Evolutionary conservation across 169 alveolate species (phyloP), one percentile per base, ranked within the genome.

Genomic region (Plasmodium sp.): DNA sequence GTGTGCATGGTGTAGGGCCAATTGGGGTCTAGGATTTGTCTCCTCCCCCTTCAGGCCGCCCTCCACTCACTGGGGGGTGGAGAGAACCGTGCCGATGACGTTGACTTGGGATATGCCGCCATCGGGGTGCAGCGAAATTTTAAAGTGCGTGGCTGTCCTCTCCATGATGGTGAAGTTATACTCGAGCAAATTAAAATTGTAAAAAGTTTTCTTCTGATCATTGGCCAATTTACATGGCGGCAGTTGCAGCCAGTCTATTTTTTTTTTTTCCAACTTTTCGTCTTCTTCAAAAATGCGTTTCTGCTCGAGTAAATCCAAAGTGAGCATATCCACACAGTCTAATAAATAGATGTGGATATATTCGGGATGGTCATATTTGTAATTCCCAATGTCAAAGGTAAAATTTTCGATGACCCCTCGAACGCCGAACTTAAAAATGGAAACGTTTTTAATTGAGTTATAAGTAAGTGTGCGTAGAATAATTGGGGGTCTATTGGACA

Each of bases 401-500:
- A 88, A 88, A 79, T 88, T 88, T 31, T 88, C 94, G 58, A 88
- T 81, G n/a, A 88, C 51, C 27, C 94, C 94, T 6, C 94, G 67
- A 56, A 88, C 94, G 41, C 94, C 94, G 81, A 88, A 88, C 22
- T 88, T 88, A 88, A 88, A 88, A 22, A 88, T 88, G 36, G 94
- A 41, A 62, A 39, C 54, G 27, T 88, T 88, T n/a, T 58, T 58
- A 54, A 88, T 88, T 58, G 83, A 88, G 51, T 88, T 88, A 71
- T 80, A 56, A 5, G 83, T 58, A 36, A 88, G 82, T 33, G 90
- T 88, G 43, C 94, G 81, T 88, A 88, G 81, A 27, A 88, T 88
- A 31, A 88, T 88, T 22, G 94, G 94, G 0, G 94, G 94, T 41
- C 94, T 88, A 80, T 88, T 80, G 71, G 33, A 34, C 71, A 88